phyloP scores from a whole-genome alignment of 2,329 filamentous ascomycete genomes.

The Alternaria tenuissima region DNA sequence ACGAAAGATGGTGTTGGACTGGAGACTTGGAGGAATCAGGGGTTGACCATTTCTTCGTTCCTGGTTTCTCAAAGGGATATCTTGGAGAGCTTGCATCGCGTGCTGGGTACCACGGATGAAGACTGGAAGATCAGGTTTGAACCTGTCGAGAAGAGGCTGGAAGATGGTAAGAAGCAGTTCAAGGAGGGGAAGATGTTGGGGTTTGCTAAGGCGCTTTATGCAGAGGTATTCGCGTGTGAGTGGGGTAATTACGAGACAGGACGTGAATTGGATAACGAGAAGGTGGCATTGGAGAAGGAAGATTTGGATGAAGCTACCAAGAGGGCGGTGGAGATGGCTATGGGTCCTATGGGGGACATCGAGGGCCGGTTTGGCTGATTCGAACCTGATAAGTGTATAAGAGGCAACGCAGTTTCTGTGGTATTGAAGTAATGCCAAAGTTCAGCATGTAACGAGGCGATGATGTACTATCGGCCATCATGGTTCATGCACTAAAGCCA shows the following conservation, averaged over 20 bases:
- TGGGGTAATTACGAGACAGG: slow-evolving; percentile 43
- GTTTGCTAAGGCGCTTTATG: slow-evolving; percentile 61
- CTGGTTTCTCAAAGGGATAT: slow-evolving; percentile 66
- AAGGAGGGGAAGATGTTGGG: slow-evolving; percentile 16
- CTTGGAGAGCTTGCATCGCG: slow-evolving; percentile 67
- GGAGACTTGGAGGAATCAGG: not conserved
- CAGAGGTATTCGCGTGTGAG: slow-evolving; percentile 27
- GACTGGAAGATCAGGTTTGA: slow-evolving; percentile 69
- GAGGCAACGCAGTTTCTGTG: no score
- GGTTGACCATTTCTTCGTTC: slow-evolving; percentile 38
- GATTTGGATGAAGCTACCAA: slow-evolving; percentile 65
- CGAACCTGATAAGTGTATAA: no score
- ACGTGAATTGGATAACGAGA: slow-evolving; percentile 58
- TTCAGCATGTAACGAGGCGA: not conserved
- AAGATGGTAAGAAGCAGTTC: slow-evolving; percentile 55
- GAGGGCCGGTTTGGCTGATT: not conserved
- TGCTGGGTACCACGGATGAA: slow-evolving; percentile 63
- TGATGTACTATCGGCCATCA: slow-evolving; percentile 3
- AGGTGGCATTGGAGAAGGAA: slow-evolving; percentile 66
- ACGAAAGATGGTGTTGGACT: not conserved
- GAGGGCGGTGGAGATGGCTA: slow-evolving; percentile 19
- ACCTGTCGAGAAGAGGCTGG: slow-evolving; percentile 57
- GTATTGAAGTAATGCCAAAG: rapidly evolving
- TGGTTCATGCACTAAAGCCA: not conserved
- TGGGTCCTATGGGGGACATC: slow-evolving; percentile 1